Percentiles rank a stretch among this genome's conserved stretches.
phyloP scores from a whole-genome alignment of 192 early-diverging fungal genomes.

The Helicostylum pulchrum region DNA sequence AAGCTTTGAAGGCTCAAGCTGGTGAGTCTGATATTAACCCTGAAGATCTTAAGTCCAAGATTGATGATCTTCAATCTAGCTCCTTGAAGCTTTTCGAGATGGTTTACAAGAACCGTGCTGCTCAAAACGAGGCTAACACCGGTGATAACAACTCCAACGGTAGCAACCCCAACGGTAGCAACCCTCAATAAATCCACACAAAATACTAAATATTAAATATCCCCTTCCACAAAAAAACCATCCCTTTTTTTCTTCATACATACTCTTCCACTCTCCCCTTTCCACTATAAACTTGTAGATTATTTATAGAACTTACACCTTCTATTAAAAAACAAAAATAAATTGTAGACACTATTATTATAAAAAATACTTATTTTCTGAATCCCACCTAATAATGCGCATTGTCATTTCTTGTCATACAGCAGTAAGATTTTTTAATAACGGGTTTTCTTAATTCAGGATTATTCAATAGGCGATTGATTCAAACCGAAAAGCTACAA shows the following conservation, averaged over 20 bases:
- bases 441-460: too few species aligned
- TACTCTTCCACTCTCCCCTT: neutral
- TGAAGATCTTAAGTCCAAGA: conserved; percentile 88
- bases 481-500: too few species aligned
- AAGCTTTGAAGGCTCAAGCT: conserved; percentile 65
- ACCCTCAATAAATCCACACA: conserved; percentile 10
- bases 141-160: conserved; percentile 1
- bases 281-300: neutral
- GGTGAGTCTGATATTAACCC: conserved; percentile 65
- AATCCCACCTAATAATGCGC: too few species aligned
- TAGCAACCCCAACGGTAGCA: conserved; percentile 6
- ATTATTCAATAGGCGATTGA: too few species aligned
- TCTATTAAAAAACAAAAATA: neutral
- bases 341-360: too few species aligned
- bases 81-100: conserved; percentile 96
- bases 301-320: neutral
- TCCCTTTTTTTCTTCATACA: neutral
- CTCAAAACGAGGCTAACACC: conserved; percentile 17
- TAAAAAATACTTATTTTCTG: too few species aligned
- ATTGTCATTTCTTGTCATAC: too few species aligned
- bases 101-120: conserved; percentile 82
- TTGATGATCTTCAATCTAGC: conserved; percentile 81
- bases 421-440: too few species aligned
- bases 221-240: neutral
- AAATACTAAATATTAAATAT: conserved; percentile 1